Evolutionary conservation across 139 green algal genomes (phyloP).

Genomic region (Chlamydomonas schloesseri): DNA sequence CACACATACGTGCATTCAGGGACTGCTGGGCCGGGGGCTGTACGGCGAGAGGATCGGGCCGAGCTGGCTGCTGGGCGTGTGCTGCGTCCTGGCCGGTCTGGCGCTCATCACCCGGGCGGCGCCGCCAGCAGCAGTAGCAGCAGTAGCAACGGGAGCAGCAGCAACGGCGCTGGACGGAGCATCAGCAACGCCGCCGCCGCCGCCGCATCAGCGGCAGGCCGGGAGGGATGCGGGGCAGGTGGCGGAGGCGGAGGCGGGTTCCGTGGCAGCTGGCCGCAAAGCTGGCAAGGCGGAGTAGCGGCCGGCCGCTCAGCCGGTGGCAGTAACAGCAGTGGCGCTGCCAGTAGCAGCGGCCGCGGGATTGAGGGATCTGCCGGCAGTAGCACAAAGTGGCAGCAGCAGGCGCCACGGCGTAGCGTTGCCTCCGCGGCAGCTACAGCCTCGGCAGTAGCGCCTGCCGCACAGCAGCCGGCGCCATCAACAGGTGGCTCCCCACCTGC

Average conservation of each 20-base stretch:
- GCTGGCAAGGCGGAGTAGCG: too few species aligned
- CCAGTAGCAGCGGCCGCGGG: too few species aligned
- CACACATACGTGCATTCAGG: too few species aligned
- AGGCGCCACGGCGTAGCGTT: too few species aligned
- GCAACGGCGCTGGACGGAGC: not conserved
- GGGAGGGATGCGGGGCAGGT: not conserved
- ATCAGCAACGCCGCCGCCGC: not conserved
- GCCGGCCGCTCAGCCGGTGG: too few species aligned
- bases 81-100: slow-evolving; percentile 30
- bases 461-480: too few species aligned
- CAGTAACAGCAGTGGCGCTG: too few species aligned
- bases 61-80: slow-evolving; percentile 46
- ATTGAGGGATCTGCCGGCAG: too few species aligned
- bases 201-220: not conserved
- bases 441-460: too few species aligned
- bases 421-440: not conserved
- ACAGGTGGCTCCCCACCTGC: too few species aligned
- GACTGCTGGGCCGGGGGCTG: slow-evolving; percentile 43
- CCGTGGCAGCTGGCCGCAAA: too few species aligned
- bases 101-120: slow-evolving; percentile 36
- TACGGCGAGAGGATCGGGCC: slow-evolving; percentile 46
- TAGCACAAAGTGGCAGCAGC: too few species aligned
- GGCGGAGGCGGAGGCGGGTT: not conserved
- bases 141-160: not conserved
- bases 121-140: not conserved